Percentiles rank a stretch among this genome's conserved stretches.
These are phyloP conservation scores for Debaryomyces udenii DNA, from an alignment of 1,139 yeast genomes.

Conservation along the genomic window DNA sequence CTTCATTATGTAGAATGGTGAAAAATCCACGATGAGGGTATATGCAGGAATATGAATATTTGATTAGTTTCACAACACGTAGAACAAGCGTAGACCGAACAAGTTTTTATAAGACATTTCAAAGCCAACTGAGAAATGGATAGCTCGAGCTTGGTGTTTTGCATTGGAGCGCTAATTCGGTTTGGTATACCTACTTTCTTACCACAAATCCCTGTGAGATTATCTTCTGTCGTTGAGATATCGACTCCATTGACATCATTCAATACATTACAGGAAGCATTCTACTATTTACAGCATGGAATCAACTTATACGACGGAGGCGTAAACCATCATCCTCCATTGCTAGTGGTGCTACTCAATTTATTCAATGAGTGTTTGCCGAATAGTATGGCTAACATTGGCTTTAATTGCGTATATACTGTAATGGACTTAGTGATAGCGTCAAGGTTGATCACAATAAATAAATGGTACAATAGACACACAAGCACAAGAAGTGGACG, in stretches of 20 bases:
- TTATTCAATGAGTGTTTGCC: constrained; percentile 35
- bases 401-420: constrained; percentile 42
- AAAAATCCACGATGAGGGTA: constrained; percentile 5
- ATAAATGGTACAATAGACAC: constrained; percentile 41
- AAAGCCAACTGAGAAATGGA: constrained; percentile 20
- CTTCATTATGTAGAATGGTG: background rate
- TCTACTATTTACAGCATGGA: constrained; percentile 62
- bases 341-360: constrained; percentile 57
- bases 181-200: constrained; percentile 35
- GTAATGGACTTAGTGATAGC: constrained; percentile 46
- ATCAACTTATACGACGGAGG: constrained; percentile 82
- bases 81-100: background rate
- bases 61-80: constrained; percentile 6
- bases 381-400: constrained; percentile 17
- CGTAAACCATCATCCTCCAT: constrained; percentile 82
- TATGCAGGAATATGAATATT: constrained; percentile 4
- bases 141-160: constrained; percentile 27
- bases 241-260: constrained; percentile 80
- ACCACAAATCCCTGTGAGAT: constrained; percentile 32
- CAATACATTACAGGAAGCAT: constrained; percentile 73
- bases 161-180: constrained; percentile 35
- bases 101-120: too few relatives aligned
- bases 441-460: constrained; percentile 41
- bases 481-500: constrained; percentile 26
- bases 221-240: constrained; percentile 59